Evolutionary conservation across 2,329 filamentous ascomycete genomes (phyloP).

Genomic region (Botrytis galanthina): DNA sequence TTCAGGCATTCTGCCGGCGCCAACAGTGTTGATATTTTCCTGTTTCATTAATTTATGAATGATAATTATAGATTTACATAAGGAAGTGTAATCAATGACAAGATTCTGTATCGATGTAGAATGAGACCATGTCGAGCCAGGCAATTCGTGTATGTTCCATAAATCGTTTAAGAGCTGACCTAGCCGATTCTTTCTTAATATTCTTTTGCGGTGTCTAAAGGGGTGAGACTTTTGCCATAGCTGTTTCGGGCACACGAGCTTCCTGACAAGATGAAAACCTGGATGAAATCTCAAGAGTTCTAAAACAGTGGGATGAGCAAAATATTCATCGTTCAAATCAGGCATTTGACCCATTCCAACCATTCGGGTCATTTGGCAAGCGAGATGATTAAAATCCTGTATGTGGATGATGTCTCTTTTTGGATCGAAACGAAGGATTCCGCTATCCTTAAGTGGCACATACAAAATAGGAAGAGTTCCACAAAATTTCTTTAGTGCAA

Average conservation of each 20-base stretch:
- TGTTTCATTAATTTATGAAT: background rate
- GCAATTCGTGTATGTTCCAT: background rate
- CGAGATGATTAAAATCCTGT: background rate
- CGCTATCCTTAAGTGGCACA: background rate
- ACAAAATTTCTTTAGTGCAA: background rate
- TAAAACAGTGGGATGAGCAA: fast-evolving
- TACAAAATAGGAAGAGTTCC: background rate
- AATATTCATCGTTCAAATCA: fast-evolving
- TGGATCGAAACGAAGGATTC: background rate
- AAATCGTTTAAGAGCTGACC: background rate
- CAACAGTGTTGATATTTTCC: too few species aligned
- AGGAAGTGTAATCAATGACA: background rate
- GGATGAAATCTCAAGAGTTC: background rate
- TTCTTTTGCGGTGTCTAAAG: background rate
- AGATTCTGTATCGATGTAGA: background rate
- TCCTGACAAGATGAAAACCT: too few species aligned
- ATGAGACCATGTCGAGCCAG: background rate
- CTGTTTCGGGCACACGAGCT: background rate
- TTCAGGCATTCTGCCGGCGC: background rate
- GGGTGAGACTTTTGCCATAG: background rate
- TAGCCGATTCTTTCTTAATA: too few species aligned
- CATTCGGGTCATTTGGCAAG: background rate
- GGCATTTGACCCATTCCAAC: background rate
- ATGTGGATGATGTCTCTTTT: background rate
- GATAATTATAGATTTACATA: background rate